Base-by-base conservation (phyloP, 768 basidiomycete species). In the Lyophyllum shimeji region DNA sequence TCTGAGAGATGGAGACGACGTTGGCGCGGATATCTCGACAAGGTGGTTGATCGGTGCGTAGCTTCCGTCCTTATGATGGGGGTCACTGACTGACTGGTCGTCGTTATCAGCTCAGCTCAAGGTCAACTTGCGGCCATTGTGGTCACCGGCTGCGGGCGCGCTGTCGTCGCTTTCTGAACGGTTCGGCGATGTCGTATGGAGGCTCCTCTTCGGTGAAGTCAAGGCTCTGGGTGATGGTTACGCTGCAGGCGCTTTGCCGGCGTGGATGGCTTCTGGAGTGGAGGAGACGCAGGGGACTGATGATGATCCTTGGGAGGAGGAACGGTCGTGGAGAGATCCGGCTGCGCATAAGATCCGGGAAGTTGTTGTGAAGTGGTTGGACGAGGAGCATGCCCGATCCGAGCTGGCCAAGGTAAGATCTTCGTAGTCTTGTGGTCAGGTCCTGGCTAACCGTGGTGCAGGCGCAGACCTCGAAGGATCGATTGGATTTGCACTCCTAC, bases 91-190 rank as follows among this genome's bases (percentile, higher is more conserved):
- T 43, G 25, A 46, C 15, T 45, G 20, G 13, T 31, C 33, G 47
- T 1, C 23, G 12, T 18, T 53, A 23, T 63, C 18, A 89, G 92
- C 90, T 6, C 95, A 97, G 67, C 77, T 98, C 50, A 98, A 98
- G 74, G 89, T 98, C 57, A 96, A 95, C 67, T 74, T 98, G 44
- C 82, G 92, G 25, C 97, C 97, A 0, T 66, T 97, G 15, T 99
- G 95, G 90, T 82, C 85, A 3, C 89, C 95, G 17, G 84, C 94
- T 3, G 80, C 86, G 12, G 80, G 81, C 11, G 87, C 90, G 0
- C 69, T 97, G 5, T 77, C 82, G 0, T 76, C 82, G 0, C 67
- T 82, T 48, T 63, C 71, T 0, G 69, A 75, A 24, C 73, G 81
- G n/a, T 87, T 86, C 57, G 86, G 83, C 0, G 85, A 92, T 59